These are phyloP conservation scores for Camellia granthamiana DNA, from an alignment of 148 eudicot genomes.

Conservation along the genomic window DNA sequence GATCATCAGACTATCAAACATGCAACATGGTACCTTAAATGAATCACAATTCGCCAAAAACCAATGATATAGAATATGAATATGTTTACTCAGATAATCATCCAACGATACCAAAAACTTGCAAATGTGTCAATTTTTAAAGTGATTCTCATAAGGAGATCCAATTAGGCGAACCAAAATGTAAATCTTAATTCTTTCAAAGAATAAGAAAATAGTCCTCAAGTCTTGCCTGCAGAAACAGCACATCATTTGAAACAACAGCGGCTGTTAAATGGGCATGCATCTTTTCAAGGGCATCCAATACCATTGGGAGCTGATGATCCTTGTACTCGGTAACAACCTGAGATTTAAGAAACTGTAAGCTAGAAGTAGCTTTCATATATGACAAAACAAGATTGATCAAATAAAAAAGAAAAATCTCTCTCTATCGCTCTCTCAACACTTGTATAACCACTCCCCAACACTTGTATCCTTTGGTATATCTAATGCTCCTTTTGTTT, in stretches of 20 bases:
- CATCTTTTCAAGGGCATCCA: conserved; percentile 87
- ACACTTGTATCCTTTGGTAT: neutral
- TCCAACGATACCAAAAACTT: neutral
- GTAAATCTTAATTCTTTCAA: neutral
- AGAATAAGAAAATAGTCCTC: neutral
- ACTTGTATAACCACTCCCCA: neutral
- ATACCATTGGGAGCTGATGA: conserved; percentile 64
- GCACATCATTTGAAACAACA: conserved; percentile 79
- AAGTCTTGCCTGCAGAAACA: conserved; percentile 70
- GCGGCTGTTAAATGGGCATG: conserved; percentile 98
- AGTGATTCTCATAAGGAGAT: neutral
- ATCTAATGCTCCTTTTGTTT: neutral
- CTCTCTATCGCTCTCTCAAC: neutral
- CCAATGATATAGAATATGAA: neutral
- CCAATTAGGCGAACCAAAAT: neutral
- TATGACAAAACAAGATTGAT: neutral
- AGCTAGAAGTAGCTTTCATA: neutral
- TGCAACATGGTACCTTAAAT: neutral
- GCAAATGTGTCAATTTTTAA: neutral
- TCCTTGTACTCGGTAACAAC: conserved; percentile 83
- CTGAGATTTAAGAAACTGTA: conserved; percentile 30
- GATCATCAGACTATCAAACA: neutral
- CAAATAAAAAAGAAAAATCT: neutral
- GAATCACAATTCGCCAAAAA: neutral
- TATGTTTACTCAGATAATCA: neutral